A percentile compares a stretch with the other conserved stretches of the same genome.
Conservation (phyloP, 2,329 filamentous ascomycete genomes). For the Trichoderma sp. region DNA sequence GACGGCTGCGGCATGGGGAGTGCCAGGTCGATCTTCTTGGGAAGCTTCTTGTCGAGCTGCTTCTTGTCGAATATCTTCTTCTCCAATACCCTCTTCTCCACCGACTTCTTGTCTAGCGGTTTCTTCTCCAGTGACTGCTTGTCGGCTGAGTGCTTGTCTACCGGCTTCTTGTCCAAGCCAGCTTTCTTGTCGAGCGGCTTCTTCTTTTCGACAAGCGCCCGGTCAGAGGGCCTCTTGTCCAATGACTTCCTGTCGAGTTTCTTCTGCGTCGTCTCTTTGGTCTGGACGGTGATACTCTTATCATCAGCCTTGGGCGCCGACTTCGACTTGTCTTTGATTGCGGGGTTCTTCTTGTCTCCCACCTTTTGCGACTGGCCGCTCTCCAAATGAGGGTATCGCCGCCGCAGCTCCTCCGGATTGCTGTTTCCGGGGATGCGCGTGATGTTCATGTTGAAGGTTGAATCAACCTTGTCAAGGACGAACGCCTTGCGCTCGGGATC, state of each 20-base stretch:
- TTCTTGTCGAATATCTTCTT: slow-evolving; percentile 38
- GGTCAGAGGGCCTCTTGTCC: slow-evolving; percentile 10
- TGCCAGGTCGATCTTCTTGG: slow-evolving; percentile 45
- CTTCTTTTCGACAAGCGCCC: slow-evolving; percentile 9
- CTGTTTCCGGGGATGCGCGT: slow-evolving; percentile 67
- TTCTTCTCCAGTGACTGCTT: slow-evolving; percentile 27
- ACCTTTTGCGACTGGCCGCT: slow-evolving; percentile 37
- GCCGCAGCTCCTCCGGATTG: slow-evolving; percentile 64
- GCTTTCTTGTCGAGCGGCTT: not conserved
- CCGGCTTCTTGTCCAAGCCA: slow-evolving; percentile 27
- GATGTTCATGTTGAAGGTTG: slow-evolving; percentile 87
- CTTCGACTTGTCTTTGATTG: slow-evolving; percentile 35
- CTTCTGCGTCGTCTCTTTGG: slow-evolving; percentile 37
- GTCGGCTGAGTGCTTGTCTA: not conserved
- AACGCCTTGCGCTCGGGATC: slow-evolving; percentile 74
- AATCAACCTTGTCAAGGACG: slow-evolving; percentile 78
- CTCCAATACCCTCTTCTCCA: slow-evolving; percentile 6
- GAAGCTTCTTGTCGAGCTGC: slow-evolving; percentile 33
- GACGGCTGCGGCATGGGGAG: slow-evolving; percentile 39
- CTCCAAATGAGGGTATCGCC: slow-evolving; percentile 68
- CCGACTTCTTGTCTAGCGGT: not conserved
- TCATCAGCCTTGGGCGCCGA: slow-evolving; percentile 32
- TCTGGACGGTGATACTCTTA: slow-evolving; percentile 34
- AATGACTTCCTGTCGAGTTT: slow-evolving; percentile 16
- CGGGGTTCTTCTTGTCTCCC: slow-evolving; percentile 34